Evolutionary conservation across 768 basidiomycete species (phyloP).

Genomic region (Tricholoma sp.): DNA sequence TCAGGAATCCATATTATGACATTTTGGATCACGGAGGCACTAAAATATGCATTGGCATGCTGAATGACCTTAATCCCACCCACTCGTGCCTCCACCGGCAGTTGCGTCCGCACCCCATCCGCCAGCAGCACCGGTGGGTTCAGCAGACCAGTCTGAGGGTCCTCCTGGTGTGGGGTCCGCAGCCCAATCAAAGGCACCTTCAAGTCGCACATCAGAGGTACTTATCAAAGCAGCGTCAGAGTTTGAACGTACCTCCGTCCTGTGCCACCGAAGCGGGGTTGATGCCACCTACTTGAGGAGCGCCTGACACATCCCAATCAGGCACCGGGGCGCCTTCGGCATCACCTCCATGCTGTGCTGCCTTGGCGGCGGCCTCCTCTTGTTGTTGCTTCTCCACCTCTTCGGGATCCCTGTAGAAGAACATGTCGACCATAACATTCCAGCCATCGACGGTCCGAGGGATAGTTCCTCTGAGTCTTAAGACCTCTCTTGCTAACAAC

Average conservation of each 20-base stretch:
- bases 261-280: conserved; percentile 71
- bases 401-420: conserved; percentile 99
- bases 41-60: conserved; percentile 8
- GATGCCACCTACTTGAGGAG: conserved; percentile 63
- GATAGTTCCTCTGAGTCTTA: conserved; percentile 91
- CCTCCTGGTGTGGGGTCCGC: conserved; percentile 52
- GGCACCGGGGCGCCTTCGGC: conserved; percentile 44
- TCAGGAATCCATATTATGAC: too few relatives aligned
- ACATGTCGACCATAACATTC: conserved; percentile 99
- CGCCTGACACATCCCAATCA: conserved; percentile 76
- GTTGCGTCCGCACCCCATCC: conserved; percentile 41
- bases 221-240: not conserved
- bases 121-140: conserved; percentile 48
- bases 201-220: conserved; percentile 3
- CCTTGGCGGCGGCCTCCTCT: conserved; percentile 87
- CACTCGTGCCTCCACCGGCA: conserved; percentile 20
- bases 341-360: conserved; percentile 48
- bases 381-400: conserved; percentile 98
- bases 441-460: conserved; percentile 89
- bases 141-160: conserved; percentile 83
- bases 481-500: conserved; percentile 95
- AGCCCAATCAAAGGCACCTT: conserved; percentile 80
- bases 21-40: conserved; percentile 11
- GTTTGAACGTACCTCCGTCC: conserved; percentile 43
- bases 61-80: conserved; percentile 32